These are phyloP conservation scores for Arthrobotrys pseudoclavata DNA, from an alignment of 2,329 filamentous ascomycete species.

Conservation along the genomic window DNA sequence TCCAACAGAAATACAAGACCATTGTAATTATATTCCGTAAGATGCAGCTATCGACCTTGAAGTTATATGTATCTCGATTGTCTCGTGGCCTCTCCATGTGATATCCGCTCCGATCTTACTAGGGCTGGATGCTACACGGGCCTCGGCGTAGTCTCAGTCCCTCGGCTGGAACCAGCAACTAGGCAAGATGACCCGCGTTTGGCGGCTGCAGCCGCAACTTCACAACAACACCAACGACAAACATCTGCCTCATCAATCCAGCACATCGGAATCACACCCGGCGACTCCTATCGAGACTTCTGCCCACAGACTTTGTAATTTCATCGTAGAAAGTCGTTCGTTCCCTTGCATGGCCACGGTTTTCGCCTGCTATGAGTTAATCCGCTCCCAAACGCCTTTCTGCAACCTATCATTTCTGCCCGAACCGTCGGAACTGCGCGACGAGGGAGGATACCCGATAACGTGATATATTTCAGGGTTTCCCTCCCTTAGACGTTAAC, in stretches of 20 bases:
- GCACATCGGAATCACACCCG: constrained; percentile 48
- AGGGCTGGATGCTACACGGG: constrained; percentile 32
- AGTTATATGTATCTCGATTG: background rate
- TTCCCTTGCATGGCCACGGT: constrained; percentile 38
- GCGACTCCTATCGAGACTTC: constrained; percentile 56
- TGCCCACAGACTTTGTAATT: constrained; percentile 30
- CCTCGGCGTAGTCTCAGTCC: constrained; percentile 31
- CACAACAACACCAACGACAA: constrained; percentile 58
- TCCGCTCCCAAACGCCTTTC: constrained; percentile 31
- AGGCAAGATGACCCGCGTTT: constrained; percentile 59
- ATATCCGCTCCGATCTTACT: constrained; percentile 10
- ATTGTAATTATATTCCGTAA: background rate
- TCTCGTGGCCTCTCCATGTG: constrained; percentile 38
- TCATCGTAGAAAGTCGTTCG: constrained; percentile 53
- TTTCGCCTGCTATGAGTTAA: constrained; percentile 58
- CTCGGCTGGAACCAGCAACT: constrained; percentile 16
- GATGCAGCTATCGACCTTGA: constrained; percentile 12
- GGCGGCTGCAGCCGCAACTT: constrained; percentile 59
- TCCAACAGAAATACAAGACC: background rate
- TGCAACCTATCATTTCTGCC: constrained; percentile 32
- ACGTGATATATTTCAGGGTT: constrained; percentile 54
- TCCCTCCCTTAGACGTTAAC: constrained; percentile 23
- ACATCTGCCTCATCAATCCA: constrained; percentile 61
- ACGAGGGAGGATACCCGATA: constrained; percentile 49
- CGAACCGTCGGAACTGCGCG: constrained; percentile 56